Percentiles rank a stretch among this genome's conserved stretches.
phyloP scores from a whole-genome alignment of 768 basidiomycete species.

The Lepiota venenata region DNA sequence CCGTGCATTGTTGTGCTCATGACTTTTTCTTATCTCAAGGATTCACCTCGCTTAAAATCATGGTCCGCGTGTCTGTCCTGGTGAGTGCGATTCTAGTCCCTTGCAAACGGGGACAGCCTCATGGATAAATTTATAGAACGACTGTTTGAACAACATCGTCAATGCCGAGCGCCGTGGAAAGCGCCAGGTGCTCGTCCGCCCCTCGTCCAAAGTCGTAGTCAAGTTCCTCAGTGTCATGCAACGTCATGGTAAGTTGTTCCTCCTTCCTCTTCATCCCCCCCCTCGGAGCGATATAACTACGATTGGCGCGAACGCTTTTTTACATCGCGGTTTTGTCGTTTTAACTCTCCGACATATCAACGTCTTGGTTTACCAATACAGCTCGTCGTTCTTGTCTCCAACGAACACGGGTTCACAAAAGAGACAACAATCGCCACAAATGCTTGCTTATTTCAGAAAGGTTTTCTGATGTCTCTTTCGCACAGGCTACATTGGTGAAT shows the following conservation, averaged over 20 bases:
- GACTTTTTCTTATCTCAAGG: conserved; percentile 16
- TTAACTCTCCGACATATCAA: conserved; percentile 81
- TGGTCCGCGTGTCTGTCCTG: conserved; percentile 89
- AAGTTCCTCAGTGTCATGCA: conserved; percentile 99
- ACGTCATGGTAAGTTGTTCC: conserved; percentile 77
- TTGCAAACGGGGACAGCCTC: too few species aligned
- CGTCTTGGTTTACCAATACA: conserved; percentile 59
- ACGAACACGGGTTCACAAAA: conserved; percentile 53
- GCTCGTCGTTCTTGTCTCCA: conserved; percentile 35
- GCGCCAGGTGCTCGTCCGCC: conserved; percentile 97
- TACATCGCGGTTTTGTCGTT: conserved; percentile 72
- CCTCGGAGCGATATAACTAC: conserved; percentile 84
- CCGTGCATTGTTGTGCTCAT: conserved; percentile 31
- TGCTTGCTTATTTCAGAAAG: too few species aligned
- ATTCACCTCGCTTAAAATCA: conserved; percentile 25
- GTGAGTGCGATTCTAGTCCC: too few species aligned
- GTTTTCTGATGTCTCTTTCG: conserved; percentile 10
- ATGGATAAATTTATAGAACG: too few species aligned
- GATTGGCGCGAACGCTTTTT: conserved; percentile 50
- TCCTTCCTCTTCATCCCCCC: neutral
- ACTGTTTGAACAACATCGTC: conserved; percentile 92
- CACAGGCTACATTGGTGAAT: conserved; percentile 95
- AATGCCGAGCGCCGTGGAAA: conserved; percentile 99
- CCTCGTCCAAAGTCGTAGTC: conserved; percentile 96
- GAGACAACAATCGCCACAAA: conserved; percentile 50